Evolutionary conservation across 257 asterid species (phyloP).

Genomic region (Nyctanthes arbortristis): DNA sequence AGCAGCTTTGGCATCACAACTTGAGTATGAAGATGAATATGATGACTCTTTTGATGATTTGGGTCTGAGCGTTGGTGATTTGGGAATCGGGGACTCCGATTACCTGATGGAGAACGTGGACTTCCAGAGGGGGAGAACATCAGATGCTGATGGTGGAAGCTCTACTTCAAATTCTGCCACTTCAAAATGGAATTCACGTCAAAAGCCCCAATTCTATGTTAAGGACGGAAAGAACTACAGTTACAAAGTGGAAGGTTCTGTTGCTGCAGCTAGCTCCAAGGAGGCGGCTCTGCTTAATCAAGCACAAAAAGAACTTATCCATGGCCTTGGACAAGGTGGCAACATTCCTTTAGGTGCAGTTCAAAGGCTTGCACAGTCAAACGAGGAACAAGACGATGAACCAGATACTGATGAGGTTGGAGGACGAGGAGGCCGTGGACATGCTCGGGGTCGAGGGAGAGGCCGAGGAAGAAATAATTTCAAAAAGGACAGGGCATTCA

Average conservation of each 20-base stretch:
- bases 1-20: constrained; percentile 69
- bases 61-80: constrained; percentile 79
- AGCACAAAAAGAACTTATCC: constrained; percentile 62
- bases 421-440: constrained; percentile 32
- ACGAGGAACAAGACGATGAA: constrained; percentile 33
- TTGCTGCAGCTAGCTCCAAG: constrained; percentile 62
- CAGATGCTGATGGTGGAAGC: constrained; percentile 41
- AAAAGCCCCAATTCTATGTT: constrained; percentile 77
- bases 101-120: constrained; percentile 31
- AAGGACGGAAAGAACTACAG: constrained; percentile 96
- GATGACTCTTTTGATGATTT: constrained; percentile 96
- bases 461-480: constrained; percentile 59
- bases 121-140: constrained; percentile 32
- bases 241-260: constrained; percentile 88
- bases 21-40: constrained; percentile 95
- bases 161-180: constrained; percentile 36
- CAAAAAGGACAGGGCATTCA: constrained; percentile 69
- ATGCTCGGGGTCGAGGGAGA: constrained; percentile 51
- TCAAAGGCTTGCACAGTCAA: constrained; percentile 35
- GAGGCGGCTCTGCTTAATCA: constrained; percentile 73
- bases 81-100: constrained; percentile 69
- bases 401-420: constrained; percentile 34
- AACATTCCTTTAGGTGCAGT: constrained; percentile 76
- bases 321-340: constrained; percentile 95
- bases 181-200: constrained; percentile 71